Evolutionary conservation across 352 stramenopile species (phyloP), one percentile per base, ranked within the genome.

Genomic region (Pythium rhizo-oryzae): DNA sequence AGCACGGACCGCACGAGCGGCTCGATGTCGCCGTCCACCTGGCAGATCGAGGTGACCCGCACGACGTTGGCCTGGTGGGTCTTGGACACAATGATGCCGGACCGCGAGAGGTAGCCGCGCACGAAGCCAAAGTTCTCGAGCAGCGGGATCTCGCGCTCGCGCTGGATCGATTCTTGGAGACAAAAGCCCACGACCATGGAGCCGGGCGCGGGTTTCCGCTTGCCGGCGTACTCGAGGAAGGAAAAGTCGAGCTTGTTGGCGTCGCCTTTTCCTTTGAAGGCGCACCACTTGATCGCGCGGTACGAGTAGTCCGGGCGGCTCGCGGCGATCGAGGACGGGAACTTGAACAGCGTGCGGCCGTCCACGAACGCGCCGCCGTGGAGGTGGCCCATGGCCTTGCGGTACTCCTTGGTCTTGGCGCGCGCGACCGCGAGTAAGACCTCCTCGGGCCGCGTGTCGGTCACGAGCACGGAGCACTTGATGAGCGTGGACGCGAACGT

Each of bases 201-300:
- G 4, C 81, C 81, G 0, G 80, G 76, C 25, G 72, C 63, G 0
- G 75, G 65, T 47, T 78, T 81, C 53, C 76, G 82, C 72, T 83
- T 84, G n/a, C 84, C 83, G 13, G 80, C 78, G 70, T 93, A 92
- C 62, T 93, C 83, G 33, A 93, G 73, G 44, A 87, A 91, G 50
- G 79, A 91, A 60, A 93, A 91, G 62, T 92, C 83, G 41, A 89
- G 60, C 43, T 81, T 69, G 60, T 85, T 84, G 24, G 80, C 35
- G 2, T 81, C 72, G 62, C 76, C 51, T 60, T 62, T 79, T 30
- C 50, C 69, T 52, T 81, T 77, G 39, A 89, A 76, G 12, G 82
- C 82, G 60, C 85, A 84, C 85, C 85, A 93, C 60, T 93, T 93
- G 49, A 93, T 90, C 8, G 82, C 83, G 13, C 80, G 78, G 56